These are phyloP conservation scores for Tranzscheliella williamsii DNA, from an alignment of 1,284 basidiomycete species.

Conservation along the genomic window DNA sequence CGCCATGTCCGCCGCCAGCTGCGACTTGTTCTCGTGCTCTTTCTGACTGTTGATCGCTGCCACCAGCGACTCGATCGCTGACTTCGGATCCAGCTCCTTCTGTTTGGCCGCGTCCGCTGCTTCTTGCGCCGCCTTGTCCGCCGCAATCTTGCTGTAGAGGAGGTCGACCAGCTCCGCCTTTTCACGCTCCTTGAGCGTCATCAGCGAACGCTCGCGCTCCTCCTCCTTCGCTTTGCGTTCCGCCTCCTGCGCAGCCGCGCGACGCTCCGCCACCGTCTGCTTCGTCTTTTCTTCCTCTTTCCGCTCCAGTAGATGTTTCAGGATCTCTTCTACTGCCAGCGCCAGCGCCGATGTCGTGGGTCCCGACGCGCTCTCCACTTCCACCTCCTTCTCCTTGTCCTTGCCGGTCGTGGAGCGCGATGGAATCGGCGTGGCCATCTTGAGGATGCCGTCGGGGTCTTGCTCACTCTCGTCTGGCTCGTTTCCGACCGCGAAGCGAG, in stretches of 20 bases:
- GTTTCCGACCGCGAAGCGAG: constrained; percentile 17
- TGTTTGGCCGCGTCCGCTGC: constrained; percentile 5
- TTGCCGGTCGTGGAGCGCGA: constrained; percentile 6
- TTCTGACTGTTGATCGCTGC: constrained; percentile 45
- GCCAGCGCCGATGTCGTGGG: constrained; percentile 36
- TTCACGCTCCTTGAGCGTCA: constrained; percentile 29
- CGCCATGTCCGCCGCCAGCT: constrained; percentile 30
- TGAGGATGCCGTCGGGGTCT: constrained; percentile 4
- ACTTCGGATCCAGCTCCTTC: constrained; percentile 43
- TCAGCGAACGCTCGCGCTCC: constrained; percentile 11
- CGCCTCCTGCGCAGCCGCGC: constrained; percentile 9
- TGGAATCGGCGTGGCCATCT: constrained; percentile 22
- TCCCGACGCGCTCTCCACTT: constrained; percentile 1
- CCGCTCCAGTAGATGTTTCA: constrained; percentile 49
- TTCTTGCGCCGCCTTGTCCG: constrained; percentile 27
- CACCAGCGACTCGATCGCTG: constrained; percentile 51
- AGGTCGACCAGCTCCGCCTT: constrained; percentile 40
- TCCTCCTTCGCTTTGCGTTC: constrained; percentile 17
- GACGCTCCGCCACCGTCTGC: constrained; percentile 15
- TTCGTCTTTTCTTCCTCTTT: constrained; percentile 45
- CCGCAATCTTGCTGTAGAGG: constrained; percentile 19
- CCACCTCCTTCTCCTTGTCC: constrained; percentile 5
- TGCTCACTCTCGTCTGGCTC: constrained; percentile 13
- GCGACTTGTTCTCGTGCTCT: constrained; percentile 25
- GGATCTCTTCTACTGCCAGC: constrained; percentile 52